Evolutionary conservation across 805 yeast species (phyloP), one percentile per base, ranked within the genome.

Genomic region (Lachancea sp.): DNA sequence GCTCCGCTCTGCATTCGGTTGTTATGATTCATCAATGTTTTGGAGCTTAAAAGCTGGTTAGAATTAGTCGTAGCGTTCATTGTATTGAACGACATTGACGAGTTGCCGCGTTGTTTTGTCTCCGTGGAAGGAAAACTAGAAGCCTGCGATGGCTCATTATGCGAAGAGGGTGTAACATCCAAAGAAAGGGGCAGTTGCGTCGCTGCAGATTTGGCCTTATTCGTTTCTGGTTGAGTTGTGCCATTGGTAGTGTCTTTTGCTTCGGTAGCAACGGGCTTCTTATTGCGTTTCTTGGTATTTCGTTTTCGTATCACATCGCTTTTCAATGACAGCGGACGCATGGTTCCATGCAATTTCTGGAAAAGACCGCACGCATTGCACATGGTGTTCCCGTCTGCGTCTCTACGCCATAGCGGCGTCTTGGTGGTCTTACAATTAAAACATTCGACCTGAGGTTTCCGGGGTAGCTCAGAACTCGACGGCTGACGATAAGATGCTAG

Each of bases 361-460:
- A 91, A 91, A 49, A 91, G 70, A 0, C 98, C 99, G 69, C 99
- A 91, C 0, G 99, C 98, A 64, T 91, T 91, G 68, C 98, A 91
- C 48, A 91, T 69, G 0, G 96, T 95, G 57, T 86, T 83, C 1
- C 97, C 97, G 48, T 85, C 86, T 0, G 95, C 89, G 56, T 88
- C 87, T 41, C 97, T 73, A 55, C 99, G 72, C 99, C 99, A 91
- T 15, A 91, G 65, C 1, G 99, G 99, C 0, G 99, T 91, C 15
- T 95, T 89, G 51, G 76, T 79, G 0, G 99, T 91, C 57, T 84
- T 82, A 65, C 99, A 91, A 66, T 91, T 91, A 15, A 91, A 81
- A 65, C 98, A 91, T 38, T 67, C 69, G 6, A 66, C 63, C 8
- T 64, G 69, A 10, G 63, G 65, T 42, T 65, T 65, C 40, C 51